Evolutionary conservation across 495 filamentous ascomycete species (phyloP), one percentile per base, ranked within the genome.

Genomic region (Penicillium diatomitis): DNA sequence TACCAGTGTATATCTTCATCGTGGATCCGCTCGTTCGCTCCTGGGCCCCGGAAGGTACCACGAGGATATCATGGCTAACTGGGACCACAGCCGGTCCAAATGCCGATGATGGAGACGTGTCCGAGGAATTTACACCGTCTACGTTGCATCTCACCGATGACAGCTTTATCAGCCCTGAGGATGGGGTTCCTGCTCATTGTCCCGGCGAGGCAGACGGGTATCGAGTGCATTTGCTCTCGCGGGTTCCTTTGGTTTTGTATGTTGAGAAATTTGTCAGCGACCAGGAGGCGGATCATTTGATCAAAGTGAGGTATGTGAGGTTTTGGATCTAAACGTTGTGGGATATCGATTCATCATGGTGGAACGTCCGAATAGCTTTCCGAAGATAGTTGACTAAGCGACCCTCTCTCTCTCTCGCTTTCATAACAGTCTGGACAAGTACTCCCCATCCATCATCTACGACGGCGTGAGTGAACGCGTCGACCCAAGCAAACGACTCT

Each of bases 241-340:
- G 64, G 10, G 65, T 76, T 8, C 79, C 79, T 4, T 53, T 82
- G 46, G 62, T 82, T 30, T 66, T 81, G 5, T 82, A 82, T 56
- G 70, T 82, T 43, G 70, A 77, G 60, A 62, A 67, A 48, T 82
- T 82, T 60, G 53, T 82, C 28, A 70, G 65, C 9, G 56, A 52
- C 4, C 46, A 55, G 0, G 80, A 83, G 58, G 68, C 71, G 3
- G 64, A 68, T 12, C 73, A 79, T 52, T 51, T 83, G 6, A 56
- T 81, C 2, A 50, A 69, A 5, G 63, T 75, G 30, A 78, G 74
- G 79, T 79, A 67, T 28, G 49, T 30, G 20, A 20, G 20, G 20
- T 20, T 20, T 20, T 20, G 20, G 20, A 20, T 20, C 20, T 20
- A 2, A 20, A 20, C 20, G 20, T 20, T 20, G 20, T 20, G 20